Evolutionary conservation across 768 basidiomycete genomes (phyloP).

Genomic region (Agaricus blazei): DNA sequence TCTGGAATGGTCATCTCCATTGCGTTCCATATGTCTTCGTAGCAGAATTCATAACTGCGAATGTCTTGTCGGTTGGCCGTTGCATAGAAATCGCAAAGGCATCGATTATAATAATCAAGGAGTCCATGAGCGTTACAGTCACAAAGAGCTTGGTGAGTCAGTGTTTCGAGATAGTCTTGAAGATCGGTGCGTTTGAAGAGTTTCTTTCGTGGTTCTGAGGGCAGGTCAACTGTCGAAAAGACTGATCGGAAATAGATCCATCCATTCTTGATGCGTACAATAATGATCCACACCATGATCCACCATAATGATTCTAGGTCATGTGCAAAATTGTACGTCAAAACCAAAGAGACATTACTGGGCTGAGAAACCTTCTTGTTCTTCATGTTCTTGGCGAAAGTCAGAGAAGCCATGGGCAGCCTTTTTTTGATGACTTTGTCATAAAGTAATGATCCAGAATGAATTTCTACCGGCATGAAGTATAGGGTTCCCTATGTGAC

Average conservation of each 20-base stretch:
- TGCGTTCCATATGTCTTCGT: too few relatives aligned
- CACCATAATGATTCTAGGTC: neutral
- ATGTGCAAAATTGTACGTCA: neutral
- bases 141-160: too few relatives aligned
- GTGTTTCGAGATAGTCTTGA: too few relatives aligned
- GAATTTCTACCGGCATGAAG: conserved; percentile 9
- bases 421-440: neutral
- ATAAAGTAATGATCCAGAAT: neutral
- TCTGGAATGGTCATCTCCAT: too few relatives aligned
- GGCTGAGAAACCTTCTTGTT: neutral
- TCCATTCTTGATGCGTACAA: neutral
- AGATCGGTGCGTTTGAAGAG: neutral
- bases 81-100: too few relatives aligned
- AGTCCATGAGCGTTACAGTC: too few relatives aligned
- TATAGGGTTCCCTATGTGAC: neutral
- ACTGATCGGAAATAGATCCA: too few relatives aligned
- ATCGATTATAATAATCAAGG: too few relatives aligned
- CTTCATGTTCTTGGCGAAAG: neutral
- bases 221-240: neutral
- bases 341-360: neutral
- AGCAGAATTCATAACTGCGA: too few relatives aligned
- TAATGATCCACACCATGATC: neutral
- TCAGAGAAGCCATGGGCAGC: neutral
- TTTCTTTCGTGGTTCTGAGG: neutral
- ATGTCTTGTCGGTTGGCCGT: too few relatives aligned